phyloP scores from a whole-genome alignment of 2,329 filamentous ascomycete genomes.

The Corynespora cassiicola region DNA sequence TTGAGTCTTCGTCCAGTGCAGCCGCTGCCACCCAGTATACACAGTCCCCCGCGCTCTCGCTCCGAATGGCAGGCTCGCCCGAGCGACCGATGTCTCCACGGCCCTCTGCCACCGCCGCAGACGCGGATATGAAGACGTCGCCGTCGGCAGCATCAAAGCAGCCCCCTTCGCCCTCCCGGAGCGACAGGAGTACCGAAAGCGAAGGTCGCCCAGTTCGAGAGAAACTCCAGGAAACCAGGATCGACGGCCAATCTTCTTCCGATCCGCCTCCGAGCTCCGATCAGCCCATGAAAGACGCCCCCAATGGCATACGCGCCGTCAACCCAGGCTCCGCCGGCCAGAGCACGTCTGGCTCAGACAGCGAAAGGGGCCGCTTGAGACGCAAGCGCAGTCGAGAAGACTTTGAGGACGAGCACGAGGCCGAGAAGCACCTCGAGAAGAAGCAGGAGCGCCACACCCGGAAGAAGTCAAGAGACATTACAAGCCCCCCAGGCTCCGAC shows the following conservation, averaged over 20 bases:
- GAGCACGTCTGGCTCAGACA: constrained; percentile 42
- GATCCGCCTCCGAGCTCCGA: constrained; percentile 23
- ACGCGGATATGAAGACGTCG: constrained; percentile 15
- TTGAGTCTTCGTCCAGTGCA: too few species aligned
- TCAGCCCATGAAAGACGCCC: constrained; percentile 28
- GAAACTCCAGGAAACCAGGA: constrained; percentile 68
- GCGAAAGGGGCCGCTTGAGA: constrained; percentile 46
- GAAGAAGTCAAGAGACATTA: constrained; percentile 56
- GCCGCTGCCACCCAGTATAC: constrained; percentile 6
- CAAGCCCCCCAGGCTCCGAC: constrained; percentile 39
- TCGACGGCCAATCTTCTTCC: constrained; percentile 49
- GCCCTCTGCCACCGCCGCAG: constrained; percentile 12
- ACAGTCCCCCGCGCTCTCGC: too few species aligned
- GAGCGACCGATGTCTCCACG: constrained; percentile 27
- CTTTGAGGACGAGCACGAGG: constrained; percentile 45
- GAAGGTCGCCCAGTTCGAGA: constrained; percentile 66
- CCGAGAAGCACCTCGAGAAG: constrained; percentile 38
- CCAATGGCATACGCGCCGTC: constrained; percentile 25
- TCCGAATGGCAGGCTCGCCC: constrained; percentile 35
- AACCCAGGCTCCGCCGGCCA: constrained; percentile 13
- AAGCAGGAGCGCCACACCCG: constrained; percentile 49
- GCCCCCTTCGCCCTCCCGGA: constrained; percentile 37
- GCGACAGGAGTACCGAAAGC: constrained; percentile 51
- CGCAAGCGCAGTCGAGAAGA: constrained; percentile 56
- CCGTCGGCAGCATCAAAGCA: constrained; percentile 16